Base-by-base conservation (phyloP, 768 basidiomycete genomes). In the Xerocomellus chrysenteron region DNA sequence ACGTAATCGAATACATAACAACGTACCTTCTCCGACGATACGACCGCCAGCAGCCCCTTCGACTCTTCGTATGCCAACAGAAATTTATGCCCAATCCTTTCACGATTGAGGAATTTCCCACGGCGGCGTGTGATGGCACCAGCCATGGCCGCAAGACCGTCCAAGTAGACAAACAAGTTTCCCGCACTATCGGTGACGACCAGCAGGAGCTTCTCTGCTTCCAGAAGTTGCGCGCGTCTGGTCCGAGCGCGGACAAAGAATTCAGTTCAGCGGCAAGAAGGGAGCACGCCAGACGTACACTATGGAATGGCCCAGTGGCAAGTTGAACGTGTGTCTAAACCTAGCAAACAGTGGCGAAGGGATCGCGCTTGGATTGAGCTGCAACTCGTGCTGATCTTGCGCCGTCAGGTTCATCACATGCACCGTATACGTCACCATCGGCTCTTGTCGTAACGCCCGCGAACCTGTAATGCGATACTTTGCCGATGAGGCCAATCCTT, bases 41-140 rank as follows among this genome's bases (percentile, higher is more conserved):
- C 78, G 0, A 84, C 55, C 0, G 76, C 76, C 19, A 86, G 60
- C 66, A 80, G 75, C 2, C 78, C 75, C 57, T 76, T 81, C 12
- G 71, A 65, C 59, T 85, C 83, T 44, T 86, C 82, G 55, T 77
- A 83, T 0, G 83, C 74, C 5, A 84, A 50, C 9, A 80, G 19
- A 45, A 75, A 72, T 7, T 77, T 70, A 4, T 72, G 64, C 0
- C 80, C 82, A 14, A 83, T 73, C 61, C 78, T 82, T 54, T 79
- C 76, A 8, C 73, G 74, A 52, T 75, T 72, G 14, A 84, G 64
- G 0, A 19, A 32, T 48, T 76, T 77, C 35, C 70, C 66, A 6
- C 54, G 52, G 1, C 62, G 53, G 7, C 62, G 62, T 0, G 36
- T 14, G 10, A 82, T 60, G 0, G 76, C 73, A 12, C 65, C 54